Base-by-base conservation (phyloP, 2,329 filamentous ascomycete genomes). In the Cercospora sojina region DNA sequence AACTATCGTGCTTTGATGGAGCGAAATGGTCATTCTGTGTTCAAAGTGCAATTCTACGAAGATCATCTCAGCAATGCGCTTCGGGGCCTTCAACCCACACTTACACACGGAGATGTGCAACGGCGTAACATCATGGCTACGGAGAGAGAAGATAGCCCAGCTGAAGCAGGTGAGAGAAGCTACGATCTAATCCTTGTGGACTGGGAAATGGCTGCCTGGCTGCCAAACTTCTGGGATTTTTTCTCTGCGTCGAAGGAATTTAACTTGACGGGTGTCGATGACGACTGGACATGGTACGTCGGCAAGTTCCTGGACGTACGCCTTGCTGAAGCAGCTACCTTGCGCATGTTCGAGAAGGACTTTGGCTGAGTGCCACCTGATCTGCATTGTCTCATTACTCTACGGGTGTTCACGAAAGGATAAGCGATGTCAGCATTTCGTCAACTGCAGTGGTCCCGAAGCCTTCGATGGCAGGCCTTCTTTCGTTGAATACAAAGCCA, bases 121-220 rank as follows among this genome's bases (percentile, higher is more conserved):
- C 47, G 35, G 9, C 59, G 31, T 27, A 67, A 67, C 18, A 65
- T 67, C 27, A 8, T 67, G 23, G 16, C 59, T 8, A 27, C 35
- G 3, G 35, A 64, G 27, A 57, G 16, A 10, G 2, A 12, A 12
- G 27, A 20, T 3, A 10, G 27, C 7, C n/a, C n/a, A 35, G 25
- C 16, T 27, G 18, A 41, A 16, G 38, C 8, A 7, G 31, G 31
- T 12, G 4, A 12, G 20, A 20, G 58, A 6, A n/a, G 3, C 18
- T 65, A 62, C 12, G 31, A 56, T n/a, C 12, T 65, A 1, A 18
- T n/a, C 1, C 43, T 65, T 12, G 47, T 67, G n/a, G 62, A 67
- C 27, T 67, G 65, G 65, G 65, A 67, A 16, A 49, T 49, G 23
- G 62, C 62, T 3, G 65, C 35, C 9, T 67, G 65, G 65, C 55